Base-by-base conservation (phyloP, 805 yeast genomes). In the Lachancea kluyveri region DNA sequence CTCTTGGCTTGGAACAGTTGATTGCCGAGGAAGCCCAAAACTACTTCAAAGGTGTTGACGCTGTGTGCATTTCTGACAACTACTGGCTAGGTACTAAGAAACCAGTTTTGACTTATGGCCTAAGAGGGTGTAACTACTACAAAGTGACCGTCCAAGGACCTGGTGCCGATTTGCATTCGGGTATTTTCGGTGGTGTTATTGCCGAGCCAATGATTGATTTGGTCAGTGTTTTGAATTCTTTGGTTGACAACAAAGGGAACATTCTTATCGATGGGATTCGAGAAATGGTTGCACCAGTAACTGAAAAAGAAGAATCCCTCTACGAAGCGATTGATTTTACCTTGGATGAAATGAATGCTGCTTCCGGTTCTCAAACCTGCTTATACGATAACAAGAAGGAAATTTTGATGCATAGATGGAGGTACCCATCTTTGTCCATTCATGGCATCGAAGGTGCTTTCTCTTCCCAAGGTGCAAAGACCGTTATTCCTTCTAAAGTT, bases 361-460 rank as follows among this genome's bases (percentile, higher is more conserved):
- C 96, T 29, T 69, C 90, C 12, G 96, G 97, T 31, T 79, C 96
- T 6, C 58, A 85, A 42, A 87, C 96, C 27, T 76, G 87, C 21
- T 68, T 88, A 39, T 79, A 79, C 65, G 69, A 75, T 42, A 70
- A 72, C 57, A 84, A 86, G 63, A 78, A 86, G 64, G 80, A 79
- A 38, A 87, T 94, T 38, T 72, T 92, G 51, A 90, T 87, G 82
- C 96, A 88, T 62, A 79, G 98, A 73, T 92, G 99, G 99, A 81
- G 99, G 71, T 87, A 70, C 65, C 99, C 99, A 35, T 86, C 97
- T 6, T 69, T 92, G 50, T 88, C 97, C 3, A 61, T 92, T 45
- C 99, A 92, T 62, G 99, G 99, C 46, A 73, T 92, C 35, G 98
- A 92, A 64, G 98, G 98, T 43, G 99, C 97, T 5, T 92, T 92